A percentile compares a stretch with the other conserved stretches of the same genome.
These are phyloP conservation scores for Kluyveromyces wickerhamii DNA, from an alignment of 805 yeast genomes.

Conservation along the genomic window DNA sequence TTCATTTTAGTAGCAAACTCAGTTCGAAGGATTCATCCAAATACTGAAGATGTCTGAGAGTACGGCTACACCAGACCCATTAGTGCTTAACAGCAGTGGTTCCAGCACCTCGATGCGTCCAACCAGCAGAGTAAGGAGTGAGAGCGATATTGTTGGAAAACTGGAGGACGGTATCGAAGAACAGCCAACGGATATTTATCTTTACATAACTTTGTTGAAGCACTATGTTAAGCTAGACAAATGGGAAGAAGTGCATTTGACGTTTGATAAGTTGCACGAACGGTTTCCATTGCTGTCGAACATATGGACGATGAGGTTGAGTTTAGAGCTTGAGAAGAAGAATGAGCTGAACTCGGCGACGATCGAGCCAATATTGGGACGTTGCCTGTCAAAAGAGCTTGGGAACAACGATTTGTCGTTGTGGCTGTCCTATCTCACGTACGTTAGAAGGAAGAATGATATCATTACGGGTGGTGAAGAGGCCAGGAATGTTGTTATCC, in stretches of 20 bases:
- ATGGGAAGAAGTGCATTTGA: slow-evolving; percentile 48
- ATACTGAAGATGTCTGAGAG: slow-evolving; percentile 6
- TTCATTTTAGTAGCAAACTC: too few relatives aligned
- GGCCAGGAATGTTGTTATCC: slow-evolving; percentile 63
- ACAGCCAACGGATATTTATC: slow-evolving; percentile 44
- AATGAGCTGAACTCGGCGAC: slow-evolving; percentile 40
- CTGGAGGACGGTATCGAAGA: slow-evolving; percentile 46
- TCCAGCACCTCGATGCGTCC: slow-evolving; percentile 7
- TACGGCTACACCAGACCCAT: slow-evolving; percentile 5
- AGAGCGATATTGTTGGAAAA: slow-evolving; percentile 46
- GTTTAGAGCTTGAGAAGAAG: slow-evolving; percentile 53
- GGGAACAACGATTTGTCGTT: slow-evolving; percentile 50
- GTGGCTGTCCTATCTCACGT: slow-evolving; percentile 71
- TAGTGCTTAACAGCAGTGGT: slow-evolving; percentile 5
- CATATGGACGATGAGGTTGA: slow-evolving; percentile 70
- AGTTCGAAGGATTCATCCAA: too few relatives aligned
- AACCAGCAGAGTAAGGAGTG: slow-evolving; percentile 7
- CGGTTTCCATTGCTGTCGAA: slow-evolving; percentile 62
- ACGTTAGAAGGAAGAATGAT: slow-evolving; percentile 61
- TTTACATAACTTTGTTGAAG: slow-evolving; percentile 51
- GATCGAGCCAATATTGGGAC: slow-evolving; percentile 59
- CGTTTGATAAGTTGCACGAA: slow-evolving; percentile 52
- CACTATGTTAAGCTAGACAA: slow-evolving; percentile 44
- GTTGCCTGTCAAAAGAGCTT: slow-evolving; percentile 43
- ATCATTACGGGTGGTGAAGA: slow-evolving; percentile 75